A percentile compares a stretch with the other conserved stretches of the same genome.
Evolutionary conservation across 108 stramenopile genomes (phyloP).

Genomic region (Cyclotella cryptica): DNA sequence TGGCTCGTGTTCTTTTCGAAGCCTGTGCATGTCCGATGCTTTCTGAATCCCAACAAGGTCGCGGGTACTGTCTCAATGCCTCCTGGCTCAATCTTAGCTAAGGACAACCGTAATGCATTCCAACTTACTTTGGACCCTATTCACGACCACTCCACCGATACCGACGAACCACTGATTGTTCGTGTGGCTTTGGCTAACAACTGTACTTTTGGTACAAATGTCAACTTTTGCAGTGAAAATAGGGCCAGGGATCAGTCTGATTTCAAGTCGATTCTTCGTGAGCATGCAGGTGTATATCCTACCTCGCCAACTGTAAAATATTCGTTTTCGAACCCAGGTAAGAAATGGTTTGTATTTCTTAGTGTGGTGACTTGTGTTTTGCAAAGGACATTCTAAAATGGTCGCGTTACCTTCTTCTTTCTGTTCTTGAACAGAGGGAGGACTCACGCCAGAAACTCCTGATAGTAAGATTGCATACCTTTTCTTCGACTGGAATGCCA

Average conservation of each 20-base stretch:
- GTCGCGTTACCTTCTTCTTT: background rate
- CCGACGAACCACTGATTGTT: slow-evolving; percentile 57
- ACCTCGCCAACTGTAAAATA: slow-evolving; percentile 57
- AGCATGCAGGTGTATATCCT: slow-evolving; percentile 77
- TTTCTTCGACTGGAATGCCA: slow-evolving; percentile 48
- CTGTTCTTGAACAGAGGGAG: slow-evolving; percentile 1
- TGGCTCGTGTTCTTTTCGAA: slow-evolving; percentile 93
- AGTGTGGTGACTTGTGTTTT: background rate
- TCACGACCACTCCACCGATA: background rate
- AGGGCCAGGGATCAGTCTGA: slow-evolving; percentile 59
- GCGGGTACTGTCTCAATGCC: slow-evolving; percentile 55
- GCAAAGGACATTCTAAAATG: background rate
- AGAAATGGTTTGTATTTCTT: background rate
- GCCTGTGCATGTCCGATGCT: slow-evolving; percentile 71
- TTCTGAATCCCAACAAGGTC: slow-evolving; percentile 28
- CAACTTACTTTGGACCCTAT: slow-evolving; percentile 21
- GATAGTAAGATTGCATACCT: slow-evolving; percentile 41
- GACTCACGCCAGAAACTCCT: slow-evolving; percentile 33
- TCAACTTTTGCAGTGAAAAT: slow-evolving; percentile 55
- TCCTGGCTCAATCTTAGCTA: slow-evolving; percentile 43
- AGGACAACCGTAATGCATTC: slow-evolving; percentile 40
- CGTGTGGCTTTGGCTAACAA: slow-evolving; percentile 82
- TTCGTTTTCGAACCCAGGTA: slow-evolving; percentile 53
- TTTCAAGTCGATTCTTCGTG: slow-evolving; percentile 60
- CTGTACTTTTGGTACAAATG: slow-evolving; percentile 77